Evolutionary conservation across 2,329 filamentous ascomycete species (phyloP).

Genomic region (Paramyrothecium sp.): DNA sequence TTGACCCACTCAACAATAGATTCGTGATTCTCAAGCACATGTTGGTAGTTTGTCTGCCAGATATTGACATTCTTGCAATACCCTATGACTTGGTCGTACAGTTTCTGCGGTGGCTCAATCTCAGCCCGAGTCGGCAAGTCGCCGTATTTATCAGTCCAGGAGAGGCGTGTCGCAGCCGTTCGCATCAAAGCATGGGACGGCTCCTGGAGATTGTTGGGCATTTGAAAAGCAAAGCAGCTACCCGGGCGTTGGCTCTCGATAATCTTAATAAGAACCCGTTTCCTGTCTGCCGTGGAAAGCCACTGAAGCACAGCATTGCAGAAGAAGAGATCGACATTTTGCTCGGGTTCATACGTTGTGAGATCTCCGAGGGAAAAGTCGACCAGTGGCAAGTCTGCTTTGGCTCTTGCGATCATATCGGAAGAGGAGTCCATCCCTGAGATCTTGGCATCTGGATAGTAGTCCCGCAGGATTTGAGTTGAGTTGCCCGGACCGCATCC

Average conservation of each 20-base stretch:
- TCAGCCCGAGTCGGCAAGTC: constrained; percentile 31
- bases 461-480: constrained; percentile 43
- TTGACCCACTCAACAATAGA: constrained; percentile 60
- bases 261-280: too few relatives aligned
- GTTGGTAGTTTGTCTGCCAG: constrained; percentile 54
- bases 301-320: too few relatives aligned
- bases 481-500: constrained; percentile 62
- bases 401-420: too few relatives aligned
- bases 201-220: constrained; percentile 46
- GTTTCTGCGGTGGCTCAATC: constrained; percentile 43
- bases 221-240: constrained; percentile 46
- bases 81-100: constrained; percentile 48
- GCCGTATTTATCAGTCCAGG: constrained; percentile 37
- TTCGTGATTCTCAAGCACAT: constrained; percentile 44
- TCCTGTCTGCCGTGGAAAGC: too few relatives aligned
- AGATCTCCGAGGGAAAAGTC: too few relatives aligned
- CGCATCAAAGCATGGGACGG: constrained; percentile 51
- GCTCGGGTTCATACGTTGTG: too few relatives aligned
- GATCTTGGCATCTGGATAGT: constrained; percentile 46
- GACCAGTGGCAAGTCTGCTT: too few relatives aligned
- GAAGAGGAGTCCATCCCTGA: constrained; percentile 47
- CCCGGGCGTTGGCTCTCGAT: too few relatives aligned
- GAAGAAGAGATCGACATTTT: too few relatives aligned
- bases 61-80: constrained; percentile 43
- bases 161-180: constrained; percentile 30